Conservation (phyloP, 352 stramenopile species). For the Sclerospora graminicola region DNA sequence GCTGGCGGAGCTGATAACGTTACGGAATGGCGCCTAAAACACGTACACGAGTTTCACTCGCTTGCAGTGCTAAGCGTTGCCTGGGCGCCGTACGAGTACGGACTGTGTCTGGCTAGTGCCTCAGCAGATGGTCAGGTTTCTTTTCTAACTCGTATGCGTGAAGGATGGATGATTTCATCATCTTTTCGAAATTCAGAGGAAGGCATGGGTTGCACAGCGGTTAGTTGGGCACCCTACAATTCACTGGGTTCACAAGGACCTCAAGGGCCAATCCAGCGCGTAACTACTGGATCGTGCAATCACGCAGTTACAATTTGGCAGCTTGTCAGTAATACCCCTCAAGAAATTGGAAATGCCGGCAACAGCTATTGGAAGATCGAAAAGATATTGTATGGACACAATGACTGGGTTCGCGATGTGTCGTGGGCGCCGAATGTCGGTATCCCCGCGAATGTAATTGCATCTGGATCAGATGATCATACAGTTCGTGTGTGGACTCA, state of each 20-base stretch:
- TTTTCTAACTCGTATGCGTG: constrained; percentile 69
- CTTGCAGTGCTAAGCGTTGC: constrained; percentile 72
- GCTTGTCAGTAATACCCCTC: constrained; percentile 24
- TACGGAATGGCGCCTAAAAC: constrained; percentile 68
- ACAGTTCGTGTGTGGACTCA: constrained; percentile 77
- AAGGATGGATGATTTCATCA: constrained; percentile 75
- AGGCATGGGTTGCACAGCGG: constrained; percentile 55
- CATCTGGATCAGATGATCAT: constrained; percentile 74
- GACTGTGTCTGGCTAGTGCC: constrained; percentile 63
- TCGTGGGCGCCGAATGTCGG: constrained; percentile 76
- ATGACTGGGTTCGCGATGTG: constrained; percentile 80
- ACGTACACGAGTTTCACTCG: constrained; percentile 63
- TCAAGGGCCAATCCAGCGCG: constrained; percentile 54
- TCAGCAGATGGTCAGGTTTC: constrained; percentile 78
- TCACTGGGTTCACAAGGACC: constrained; percentile 65
- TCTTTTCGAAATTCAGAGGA: constrained; percentile 68
- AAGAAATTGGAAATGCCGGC: constrained; percentile 17
- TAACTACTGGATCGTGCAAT: constrained; percentile 67
- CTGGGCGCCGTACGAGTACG: constrained; percentile 84
- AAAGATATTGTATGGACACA: constrained; percentile 45
- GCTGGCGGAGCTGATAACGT: constrained; percentile 16
- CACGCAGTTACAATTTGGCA: constrained; percentile 53
- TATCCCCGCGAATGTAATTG: constrained; percentile 72
- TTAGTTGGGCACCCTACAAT: constrained; percentile 85
- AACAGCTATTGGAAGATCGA: constrained; percentile 29